These are phyloP conservation scores for Quercus lobata DNA, from an alignment of 331 rosid species.

Conservation along the genomic window DNA sequence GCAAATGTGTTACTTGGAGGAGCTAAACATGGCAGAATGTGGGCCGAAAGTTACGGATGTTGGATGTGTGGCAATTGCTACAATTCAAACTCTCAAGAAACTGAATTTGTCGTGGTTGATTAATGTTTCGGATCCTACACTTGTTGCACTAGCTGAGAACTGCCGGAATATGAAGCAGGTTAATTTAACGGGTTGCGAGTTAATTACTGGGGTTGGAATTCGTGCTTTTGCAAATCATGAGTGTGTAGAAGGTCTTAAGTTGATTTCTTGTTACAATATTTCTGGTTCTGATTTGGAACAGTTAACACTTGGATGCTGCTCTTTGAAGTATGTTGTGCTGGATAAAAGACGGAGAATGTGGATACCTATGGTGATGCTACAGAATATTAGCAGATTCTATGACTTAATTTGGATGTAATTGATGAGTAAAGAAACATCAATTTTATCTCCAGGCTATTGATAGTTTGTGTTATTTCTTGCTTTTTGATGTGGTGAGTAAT, in stretches of 20 bases:
- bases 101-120: conserved; percentile 24
- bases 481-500: background rate
- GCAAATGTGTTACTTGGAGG: conserved; percentile 18
- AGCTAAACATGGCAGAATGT: conserved; percentile 24
- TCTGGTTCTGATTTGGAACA: conserved; percentile 12
- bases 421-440: background rate
- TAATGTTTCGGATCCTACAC: conserved; percentile 20
- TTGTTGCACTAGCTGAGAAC: conserved; percentile 16
- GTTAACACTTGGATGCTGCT: conserved; percentile 7
- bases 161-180: conserved; percentile 7
- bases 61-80: conserved; percentile 15
- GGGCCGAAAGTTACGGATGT: conserved; percentile 24
- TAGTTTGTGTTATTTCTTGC: background rate
- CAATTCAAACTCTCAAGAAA: conserved; percentile 15
- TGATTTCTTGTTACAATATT: conserved; percentile 11
- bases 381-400: conserved; percentile 6
- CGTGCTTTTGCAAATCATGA: conserved; percentile 17
- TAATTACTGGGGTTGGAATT: conserved; percentile 21
- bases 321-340: conserved; percentile 13
- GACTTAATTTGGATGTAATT: conserved; percentile 17
- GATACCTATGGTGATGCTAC: conserved; percentile 1
- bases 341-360: conserved; percentile 16
- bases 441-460: background rate
- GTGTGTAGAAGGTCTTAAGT: conserved; percentile 14
- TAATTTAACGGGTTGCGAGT: conserved; percentile 21